Evolutionary conservation across 371 early-diverging fungal species (phyloP), one percentile per base, ranked within the genome.

Genomic region (Rhizopus arrhizus): DNA sequence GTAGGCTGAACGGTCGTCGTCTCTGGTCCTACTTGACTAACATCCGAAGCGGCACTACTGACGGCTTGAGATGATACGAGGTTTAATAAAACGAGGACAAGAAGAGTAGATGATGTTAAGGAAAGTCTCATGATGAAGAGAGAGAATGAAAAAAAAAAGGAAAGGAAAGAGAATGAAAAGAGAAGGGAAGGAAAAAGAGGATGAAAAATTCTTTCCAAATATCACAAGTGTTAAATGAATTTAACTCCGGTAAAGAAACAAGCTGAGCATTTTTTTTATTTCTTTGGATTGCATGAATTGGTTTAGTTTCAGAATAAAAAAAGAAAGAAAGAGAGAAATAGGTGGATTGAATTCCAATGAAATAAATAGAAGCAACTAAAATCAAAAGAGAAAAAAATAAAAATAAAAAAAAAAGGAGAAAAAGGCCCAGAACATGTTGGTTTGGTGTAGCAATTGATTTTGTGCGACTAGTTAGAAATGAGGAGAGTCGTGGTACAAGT

Each of bases 61-160:
- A 49, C 15, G 46, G 29, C 13, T 58, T 3, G 11, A 28, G 36
- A n/a, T 55, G 56, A 13, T 8, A 48, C 16, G 6, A 62, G 12
- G 3, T 59, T 41, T 33, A 59, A 38, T 11, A 65, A n/a, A 10
- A 61, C 36, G 6, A 60, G 38, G 12, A 41, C 61, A 29, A 60
- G 6, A 28, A 60, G 4, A 29, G 36, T 36, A 16, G 47, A 36
- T 15, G 13, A 40, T 35, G 35, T 53, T 40, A 60, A 36, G 9
- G 60, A 59, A 34, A 35, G 48, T 41, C 8, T 55, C 45, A 29
- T 4, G 31, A 46, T 13, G 32, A 46, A 46, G 15, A 15, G 45
- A 45, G 3, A 12, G 6, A 33, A 46, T 40, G 16, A 46, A 45
- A 56, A 15, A 57, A n/a, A 32, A 36, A 48, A 47, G 13, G 29